Conservation (phyloP, 345 rosid species). For the Murraya koenigii region DNA sequence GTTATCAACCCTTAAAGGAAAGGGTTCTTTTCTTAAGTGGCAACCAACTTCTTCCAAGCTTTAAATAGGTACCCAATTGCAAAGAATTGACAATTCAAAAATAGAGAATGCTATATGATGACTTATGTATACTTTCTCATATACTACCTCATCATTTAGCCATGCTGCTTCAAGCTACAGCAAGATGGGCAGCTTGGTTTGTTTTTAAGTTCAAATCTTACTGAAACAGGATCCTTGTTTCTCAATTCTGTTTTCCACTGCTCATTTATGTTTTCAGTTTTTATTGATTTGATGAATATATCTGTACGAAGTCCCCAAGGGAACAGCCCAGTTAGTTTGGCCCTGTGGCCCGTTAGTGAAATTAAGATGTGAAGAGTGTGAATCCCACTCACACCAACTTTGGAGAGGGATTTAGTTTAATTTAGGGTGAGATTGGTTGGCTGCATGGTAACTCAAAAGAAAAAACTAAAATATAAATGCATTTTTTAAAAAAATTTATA, state of each 20-base stretch:
- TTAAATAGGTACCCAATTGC: background rate
- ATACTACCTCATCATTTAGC: background rate
- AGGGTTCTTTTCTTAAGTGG: background rate
- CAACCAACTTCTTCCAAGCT: background rate
- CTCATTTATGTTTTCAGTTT: background rate
- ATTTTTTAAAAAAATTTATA: no score
- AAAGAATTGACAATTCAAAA: background rate
- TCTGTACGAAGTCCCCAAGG: background rate
- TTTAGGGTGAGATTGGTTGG: background rate
- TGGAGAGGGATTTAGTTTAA: background rate
- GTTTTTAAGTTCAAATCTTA: background rate
- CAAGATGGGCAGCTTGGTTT: background rate
- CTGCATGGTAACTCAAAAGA: background rate
- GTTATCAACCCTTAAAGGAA: background rate
- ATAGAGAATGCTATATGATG: background rate
- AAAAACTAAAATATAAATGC: no score
- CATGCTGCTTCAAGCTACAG: background rate
- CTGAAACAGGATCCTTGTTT: background rate
- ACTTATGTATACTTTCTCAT: background rate
- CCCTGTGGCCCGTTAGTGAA: background rate
- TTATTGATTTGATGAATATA: background rate
- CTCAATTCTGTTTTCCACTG: background rate
- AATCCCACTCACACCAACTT: background rate
- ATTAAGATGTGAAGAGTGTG: background rate
- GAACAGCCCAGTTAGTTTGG: background rate